Conservation (phyloP, 768 basidiomycete species). For the Dentipellis sp. region DNA sequence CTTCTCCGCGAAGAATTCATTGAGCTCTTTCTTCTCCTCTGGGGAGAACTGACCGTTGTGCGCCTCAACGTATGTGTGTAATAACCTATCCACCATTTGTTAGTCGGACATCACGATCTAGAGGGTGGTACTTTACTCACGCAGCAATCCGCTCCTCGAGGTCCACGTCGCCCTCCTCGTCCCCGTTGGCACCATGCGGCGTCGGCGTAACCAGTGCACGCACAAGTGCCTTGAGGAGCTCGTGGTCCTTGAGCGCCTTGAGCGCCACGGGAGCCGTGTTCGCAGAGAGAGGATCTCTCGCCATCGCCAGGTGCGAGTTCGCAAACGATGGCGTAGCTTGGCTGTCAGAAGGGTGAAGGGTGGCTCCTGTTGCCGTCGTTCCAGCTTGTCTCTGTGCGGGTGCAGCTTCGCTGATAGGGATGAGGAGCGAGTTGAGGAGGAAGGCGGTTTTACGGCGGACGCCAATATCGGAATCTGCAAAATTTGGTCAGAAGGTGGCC, state of each 20-base stretch:
- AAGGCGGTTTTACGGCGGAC: constrained; percentile 76
- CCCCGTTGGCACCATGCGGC: constrained; percentile 62
- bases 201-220: constrained; percentile 43
- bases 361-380: constrained; percentile 3
- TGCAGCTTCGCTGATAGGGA: constrained; percentile 27
- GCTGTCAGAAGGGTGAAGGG: constrained; percentile 15
- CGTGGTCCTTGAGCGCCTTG: constrained; percentile 36
- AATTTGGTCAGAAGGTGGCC: not conserved
- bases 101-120: not conserved
- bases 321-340: constrained; percentile 38
- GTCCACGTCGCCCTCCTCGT: constrained; percentile 48
- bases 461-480: constrained; percentile 62
- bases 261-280: constrained; percentile 41
- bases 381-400: not conserved
- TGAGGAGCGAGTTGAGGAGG: constrained; percentile 62
- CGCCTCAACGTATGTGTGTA: constrained; percentile 12
- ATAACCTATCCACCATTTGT: constrained; percentile 1
- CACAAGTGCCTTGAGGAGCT: constrained; percentile 42
- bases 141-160: constrained; percentile 58
- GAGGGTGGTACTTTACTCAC: constrained; percentile 24
- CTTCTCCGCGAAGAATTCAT: constrained; percentile 4
- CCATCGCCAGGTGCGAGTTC: constrained; percentile 64
- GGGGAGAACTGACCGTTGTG: constrained; percentile 8
- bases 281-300: constrained; percentile 43
- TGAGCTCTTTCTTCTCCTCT: constrained; percentile 4